Percentiles rank a stretch among this genome's conserved stretches.
Evolutionary conservation across 169 alveolate species (phyloP).

Genomic region (Plasmodium knowlesi): DNA sequence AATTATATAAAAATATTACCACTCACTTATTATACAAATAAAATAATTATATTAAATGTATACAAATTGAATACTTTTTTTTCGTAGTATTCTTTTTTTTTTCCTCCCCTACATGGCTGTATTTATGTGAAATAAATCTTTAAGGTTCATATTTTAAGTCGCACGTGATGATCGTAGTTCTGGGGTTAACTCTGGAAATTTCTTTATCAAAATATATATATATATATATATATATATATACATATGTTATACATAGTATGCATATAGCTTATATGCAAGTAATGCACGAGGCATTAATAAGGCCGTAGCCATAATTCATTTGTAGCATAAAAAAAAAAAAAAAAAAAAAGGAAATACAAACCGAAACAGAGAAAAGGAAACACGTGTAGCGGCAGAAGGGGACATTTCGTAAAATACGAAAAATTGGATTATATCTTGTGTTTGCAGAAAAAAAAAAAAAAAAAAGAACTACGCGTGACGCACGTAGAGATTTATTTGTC

Average conservation of each 20-base stretch:
- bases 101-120: not conserved
- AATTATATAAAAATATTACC: not conserved
- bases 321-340: not conserved
- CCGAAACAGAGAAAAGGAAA: not conserved
- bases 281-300: not conserved
- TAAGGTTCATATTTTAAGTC: not conserved
- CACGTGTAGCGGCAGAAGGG: not conserved
- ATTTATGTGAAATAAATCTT: not conserved
- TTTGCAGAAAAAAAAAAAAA: not conserved
- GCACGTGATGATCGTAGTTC: not conserved
- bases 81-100: not conserved
- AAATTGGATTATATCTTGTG: not conserved
- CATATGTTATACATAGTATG: not conserved
- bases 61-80: not conserved
- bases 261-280: not conserved
- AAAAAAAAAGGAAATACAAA: not conserved
- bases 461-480: not conserved
- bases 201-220: not conserved
- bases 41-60: not conserved
- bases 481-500: not conserved
- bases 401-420: not conserved
- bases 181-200: not conserved
- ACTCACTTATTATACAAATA: not conserved
- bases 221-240: not conserved
- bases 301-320: not conserved